These are phyloP conservation scores for Cyclotella choctawhatcheeana DNA, from an alignment of 108 stramenopile genomes.

Conservation along the genomic window DNA sequence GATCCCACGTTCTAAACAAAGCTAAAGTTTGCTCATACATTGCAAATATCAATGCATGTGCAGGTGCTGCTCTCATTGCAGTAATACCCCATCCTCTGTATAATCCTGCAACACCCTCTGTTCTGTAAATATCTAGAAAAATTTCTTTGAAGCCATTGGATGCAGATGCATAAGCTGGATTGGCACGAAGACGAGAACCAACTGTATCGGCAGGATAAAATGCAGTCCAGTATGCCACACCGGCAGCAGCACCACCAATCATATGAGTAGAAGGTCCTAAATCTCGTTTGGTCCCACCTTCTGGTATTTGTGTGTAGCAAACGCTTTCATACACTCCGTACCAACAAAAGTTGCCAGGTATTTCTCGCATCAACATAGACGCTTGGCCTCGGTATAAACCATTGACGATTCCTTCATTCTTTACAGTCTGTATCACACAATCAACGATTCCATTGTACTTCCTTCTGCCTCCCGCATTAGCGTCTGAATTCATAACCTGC, in stretches of 20 bases:
- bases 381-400: constrained; percentile 56
- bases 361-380: constrained; percentile 42
- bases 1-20: constrained; percentile 40
- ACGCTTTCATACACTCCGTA: constrained; percentile 57
- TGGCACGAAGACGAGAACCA: constrained; percentile 47
- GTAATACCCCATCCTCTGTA: constrained; percentile 61
- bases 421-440: constrained; percentile 48
- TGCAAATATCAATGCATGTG: constrained; percentile 61
- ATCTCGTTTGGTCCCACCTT: constrained; percentile 60
- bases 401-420: constrained; percentile 46
- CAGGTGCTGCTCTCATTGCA: constrained; percentile 50
- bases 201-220: constrained; percentile 64
- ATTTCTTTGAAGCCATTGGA: constrained; percentile 33
- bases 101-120: constrained; percentile 37
- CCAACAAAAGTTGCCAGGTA: constrained; percentile 59
- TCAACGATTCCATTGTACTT: constrained; percentile 52
- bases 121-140: constrained; percentile 30
- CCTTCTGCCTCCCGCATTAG: constrained; percentile 1
- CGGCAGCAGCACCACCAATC: constrained; percentile 52
- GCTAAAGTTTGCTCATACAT: constrained; percentile 56
- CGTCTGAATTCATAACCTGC: constrained; percentile 52
- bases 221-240: constrained; percentile 60
- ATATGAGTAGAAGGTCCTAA: constrained; percentile 45
- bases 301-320: constrained; percentile 52
- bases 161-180: constrained; percentile 44